Base-by-base conservation (phyloP, 179 eudicot genomes). In the Carnegiea gigantea region DNA sequence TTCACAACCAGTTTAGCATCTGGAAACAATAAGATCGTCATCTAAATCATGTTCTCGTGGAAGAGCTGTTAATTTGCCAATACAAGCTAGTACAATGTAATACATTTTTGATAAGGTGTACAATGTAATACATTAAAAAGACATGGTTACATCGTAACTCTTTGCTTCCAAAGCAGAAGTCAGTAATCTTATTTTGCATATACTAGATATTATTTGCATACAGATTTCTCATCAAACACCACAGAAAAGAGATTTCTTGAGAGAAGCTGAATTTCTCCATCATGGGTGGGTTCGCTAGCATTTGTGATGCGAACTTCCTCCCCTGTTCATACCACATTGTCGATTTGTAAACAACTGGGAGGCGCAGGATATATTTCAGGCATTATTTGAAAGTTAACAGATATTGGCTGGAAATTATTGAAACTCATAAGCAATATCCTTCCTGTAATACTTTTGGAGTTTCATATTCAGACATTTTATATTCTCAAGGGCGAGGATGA, bases 1-100 rank as follows among this genome's bases (percentile, higher is more conserved):
- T 89, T 92, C 67, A 91, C 83, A 75, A 92, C 84, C 67, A 87
- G 73, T 51, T 88, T 83, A 23, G 90, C 84, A 87, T 89, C 99
- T 93, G 90, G 67, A 86, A 70, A 33, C 78, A 68, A 70, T 38
- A 44, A 23, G 33, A 46, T 81, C 17, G 13, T 46, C 73, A 48
- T 12, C 17, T 28, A 1, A 57, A 49, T 74, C 17, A 67, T 20
- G 30, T 36, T 48, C 43, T 18, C 1, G 21, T 0, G 65, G 24
- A 28, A 23, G 21, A 3, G 54, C 64, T 40, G 9, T 10, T 26
- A 11, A 28, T 28, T 28, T 44, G 73, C 10, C 72, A 81, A n/a
- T 23, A 68, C 68, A 81, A 24, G 51, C 6, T 28, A 67, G 38
- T 67, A 24, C 71, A 67, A n/a, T n/a, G 67, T 60, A 23, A 60